phyloP scores from a whole-genome alignment of 2,329 filamentous ascomycete genomes.

The Pyrenophora graminea region DNA sequence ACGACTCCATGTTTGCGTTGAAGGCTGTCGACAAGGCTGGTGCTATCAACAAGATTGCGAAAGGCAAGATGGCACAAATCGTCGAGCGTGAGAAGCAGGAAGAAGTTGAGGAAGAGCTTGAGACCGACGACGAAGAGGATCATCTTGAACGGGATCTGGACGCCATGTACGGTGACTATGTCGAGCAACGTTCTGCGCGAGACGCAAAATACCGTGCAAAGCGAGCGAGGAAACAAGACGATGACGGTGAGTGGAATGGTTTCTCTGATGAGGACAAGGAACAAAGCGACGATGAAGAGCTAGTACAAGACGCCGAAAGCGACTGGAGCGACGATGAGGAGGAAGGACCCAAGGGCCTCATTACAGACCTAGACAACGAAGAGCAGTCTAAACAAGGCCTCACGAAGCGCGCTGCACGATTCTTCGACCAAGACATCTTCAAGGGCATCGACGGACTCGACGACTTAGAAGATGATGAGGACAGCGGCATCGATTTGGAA shows the following conservation, averaged over 20 bases:
- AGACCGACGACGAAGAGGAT: conserved; percentile 79
- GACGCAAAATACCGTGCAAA: conserved; percentile 92
- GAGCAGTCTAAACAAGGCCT: conserved; percentile 61
- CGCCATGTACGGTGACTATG: conserved; percentile 82
- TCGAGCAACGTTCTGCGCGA: conserved; percentile 73
- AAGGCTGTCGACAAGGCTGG: conserved; percentile 79
- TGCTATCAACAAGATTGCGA: conserved; percentile 69
- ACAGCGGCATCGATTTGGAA: conserved; percentile 48
- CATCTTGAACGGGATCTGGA: conserved; percentile 83
- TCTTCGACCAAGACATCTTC: conserved; percentile 96
- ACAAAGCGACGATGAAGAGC: conserved; percentile 60
- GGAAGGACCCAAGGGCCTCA: conserved; percentile 55
- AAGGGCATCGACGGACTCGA: conserved; percentile 73
- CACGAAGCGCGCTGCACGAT: conserved; percentile 82
- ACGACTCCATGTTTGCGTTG: conserved; percentile 83
- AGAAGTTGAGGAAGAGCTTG: conserved; percentile 55
- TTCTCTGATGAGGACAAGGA: conserved; percentile 69
- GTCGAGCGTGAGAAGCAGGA: conserved; percentile 56
- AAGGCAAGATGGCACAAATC: conserved; percentile 76
- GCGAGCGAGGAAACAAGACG: conserved; percentile 80
- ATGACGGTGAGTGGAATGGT: conserved; percentile 79
- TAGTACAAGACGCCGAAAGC: conserved; percentile 63
- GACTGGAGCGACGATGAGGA: conserved; percentile 67
- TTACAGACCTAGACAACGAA: conserved; percentile 66
- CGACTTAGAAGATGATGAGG: conserved; percentile 56